A percentile compares a stretch with the other conserved stretches of the same genome.
Evolutionary conservation across 331 rosid species (phyloP).

Genomic region (Cydonia oblonga): DNA sequence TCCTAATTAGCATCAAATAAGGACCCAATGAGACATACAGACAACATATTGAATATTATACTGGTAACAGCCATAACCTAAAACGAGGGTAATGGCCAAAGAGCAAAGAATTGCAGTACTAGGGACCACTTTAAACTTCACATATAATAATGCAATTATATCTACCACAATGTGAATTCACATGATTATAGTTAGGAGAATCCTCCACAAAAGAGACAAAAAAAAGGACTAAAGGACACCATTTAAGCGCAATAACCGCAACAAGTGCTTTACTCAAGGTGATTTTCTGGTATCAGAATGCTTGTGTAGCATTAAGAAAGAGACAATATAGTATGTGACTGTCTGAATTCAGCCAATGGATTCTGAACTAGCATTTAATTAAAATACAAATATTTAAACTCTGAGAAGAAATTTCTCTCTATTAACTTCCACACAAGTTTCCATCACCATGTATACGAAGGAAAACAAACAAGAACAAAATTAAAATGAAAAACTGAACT

Average conservation of each 20-base stretch:
- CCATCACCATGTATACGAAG: background rate
- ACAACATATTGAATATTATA: background rate
- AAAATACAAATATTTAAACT: background rate
- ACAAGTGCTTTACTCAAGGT: background rate
- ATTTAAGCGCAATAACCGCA: background rate
- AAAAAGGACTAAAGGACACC: background rate
- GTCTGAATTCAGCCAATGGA: no score
- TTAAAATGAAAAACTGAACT: background rate
- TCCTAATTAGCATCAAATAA: slow-evolving; percentile 35
- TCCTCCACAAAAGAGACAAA: background rate
- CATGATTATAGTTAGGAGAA: background rate
- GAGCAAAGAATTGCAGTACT: background rate
- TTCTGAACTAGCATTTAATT: no score
- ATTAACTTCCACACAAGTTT: background rate
- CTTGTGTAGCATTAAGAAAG: background rate
- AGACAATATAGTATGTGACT: no score
- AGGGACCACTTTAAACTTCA: background rate
- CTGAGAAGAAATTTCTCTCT: background rate
- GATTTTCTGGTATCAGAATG: background rate
- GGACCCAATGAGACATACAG: slow-evolving; percentile 1
- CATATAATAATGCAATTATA: background rate
- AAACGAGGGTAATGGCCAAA: background rate
- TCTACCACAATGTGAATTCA: slow-evolving; percentile 2
- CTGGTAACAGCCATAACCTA: background rate
- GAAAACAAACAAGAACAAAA: background rate